Base-by-base conservation (phyloP, 768 basidiomycete genomes). In the Cyathus striatus region DNA sequence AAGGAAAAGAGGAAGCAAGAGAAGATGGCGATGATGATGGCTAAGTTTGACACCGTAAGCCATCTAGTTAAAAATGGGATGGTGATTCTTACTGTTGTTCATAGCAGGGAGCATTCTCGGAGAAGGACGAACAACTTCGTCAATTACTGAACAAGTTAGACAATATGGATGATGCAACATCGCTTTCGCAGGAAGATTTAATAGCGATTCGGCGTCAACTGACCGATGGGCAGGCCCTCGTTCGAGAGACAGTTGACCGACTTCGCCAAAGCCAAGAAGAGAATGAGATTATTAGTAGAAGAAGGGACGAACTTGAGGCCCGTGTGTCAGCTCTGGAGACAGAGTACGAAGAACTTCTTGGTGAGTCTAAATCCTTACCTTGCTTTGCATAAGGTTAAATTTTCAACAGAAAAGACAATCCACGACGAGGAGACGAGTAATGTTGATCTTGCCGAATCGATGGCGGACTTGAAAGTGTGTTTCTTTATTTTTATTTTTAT, bases 1-100 rank as follows among this genome's bases (percentile, higher is more conserved):
- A 97, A 94, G 69, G 96, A 99, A 74, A 96, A 91, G 74, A 82
- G 89, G 63, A 98, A 98, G 65, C 92, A 95, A 57, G 95, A 98
- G 72, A 97, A 97, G 76, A 90, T 99, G 89, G 93, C 91, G 6
- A 73, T 93, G 51, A 96, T 99, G 91, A 97, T 99, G 95, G 91
- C 95, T 45, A 94, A 95, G 63, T 95, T 99, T 53, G 94, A 98
- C 65, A 78, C 87, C 48, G 95, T 95, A 51, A 56, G 86, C 69
- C 44, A 30, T 33, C 42, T 12, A 12, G 30, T 32, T 12, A 32
- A 32, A 32, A 12, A 12, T 12, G 30, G 12, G 12, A 12, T 38
- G 44, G 25, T 42, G 22, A 39, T 43, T 41, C 40, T 38, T 54
- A 53, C 37, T 51, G 35, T 45, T 47, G 41, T 35, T 42, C 52